Conservation (phyloP, 2,329 filamentous ascomycete genomes). For the Pseudogymnoascus sp. region DNA sequence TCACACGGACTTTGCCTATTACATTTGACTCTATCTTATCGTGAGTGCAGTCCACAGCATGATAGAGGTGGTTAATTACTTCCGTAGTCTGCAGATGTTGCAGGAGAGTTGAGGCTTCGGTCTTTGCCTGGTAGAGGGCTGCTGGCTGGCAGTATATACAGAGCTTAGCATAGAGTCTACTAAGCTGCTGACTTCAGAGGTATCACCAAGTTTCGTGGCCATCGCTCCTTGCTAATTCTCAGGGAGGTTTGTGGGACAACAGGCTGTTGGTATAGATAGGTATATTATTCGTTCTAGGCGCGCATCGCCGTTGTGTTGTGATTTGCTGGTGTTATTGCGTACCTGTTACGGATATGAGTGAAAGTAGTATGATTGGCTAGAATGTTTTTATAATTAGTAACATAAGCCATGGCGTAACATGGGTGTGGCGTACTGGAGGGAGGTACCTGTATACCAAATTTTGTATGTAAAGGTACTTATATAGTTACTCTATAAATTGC, state of each 20-base stretch:
- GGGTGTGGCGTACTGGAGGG: too few species aligned
- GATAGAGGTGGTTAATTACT: slow-evolving; percentile 14
- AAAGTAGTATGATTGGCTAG: too few species aligned
- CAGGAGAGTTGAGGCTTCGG: slow-evolving; percentile 20
- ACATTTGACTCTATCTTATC: slow-evolving; percentile 35
- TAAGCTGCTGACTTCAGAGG: background rate
- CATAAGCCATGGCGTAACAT: too few species aligned
- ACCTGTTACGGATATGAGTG: background rate
- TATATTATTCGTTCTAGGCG: background rate
- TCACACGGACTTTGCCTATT: slow-evolving; percentile 43
- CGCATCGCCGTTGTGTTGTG: background rate
- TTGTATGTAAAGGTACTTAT: too few species aligned
- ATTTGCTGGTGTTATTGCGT: background rate
- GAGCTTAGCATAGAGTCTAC: background rate
- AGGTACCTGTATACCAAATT: too few species aligned
- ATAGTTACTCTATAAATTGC: too few species aligned
- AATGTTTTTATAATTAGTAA: too few species aligned
- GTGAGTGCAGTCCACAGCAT: background rate
- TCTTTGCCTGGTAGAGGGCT: background rate
- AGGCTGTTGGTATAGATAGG: background rate
- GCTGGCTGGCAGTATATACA: background rate
- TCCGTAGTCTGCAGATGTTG: slow-evolving; percentile 21
- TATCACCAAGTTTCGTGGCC: background rate
- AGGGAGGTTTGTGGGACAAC: background rate
- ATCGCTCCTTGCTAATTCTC: background rate